phyloP scores from a whole-genome alignment of 140 eudicot genomes.

The Senecio squalidus region DNA sequence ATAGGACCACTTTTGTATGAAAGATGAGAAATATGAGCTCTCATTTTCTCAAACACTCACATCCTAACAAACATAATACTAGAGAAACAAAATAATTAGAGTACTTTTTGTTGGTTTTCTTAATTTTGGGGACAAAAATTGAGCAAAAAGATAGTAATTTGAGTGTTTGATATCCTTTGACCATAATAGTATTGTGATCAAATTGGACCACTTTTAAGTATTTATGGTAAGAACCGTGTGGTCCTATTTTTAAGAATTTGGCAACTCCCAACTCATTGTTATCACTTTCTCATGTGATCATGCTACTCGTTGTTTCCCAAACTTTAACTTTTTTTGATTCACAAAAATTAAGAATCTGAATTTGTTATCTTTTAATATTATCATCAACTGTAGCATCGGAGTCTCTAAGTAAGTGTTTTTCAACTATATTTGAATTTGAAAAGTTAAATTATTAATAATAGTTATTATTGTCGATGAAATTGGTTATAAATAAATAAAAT shows the following conservation, averaged over 20 bases:
- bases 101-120: conserved; percentile 6
- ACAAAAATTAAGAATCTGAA: neutral
- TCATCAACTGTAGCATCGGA: too few species aligned
- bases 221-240: conserved; percentile 21
- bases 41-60: conserved; percentile 19
- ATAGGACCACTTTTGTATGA: conserved; percentile 11
- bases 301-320: conserved; percentile 14
- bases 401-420: too few species aligned
- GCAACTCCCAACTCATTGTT: conserved; percentile 14
- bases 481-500: too few species aligned
- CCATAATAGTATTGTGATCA: conserved; percentile 8
- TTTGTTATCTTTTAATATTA: too few species aligned
- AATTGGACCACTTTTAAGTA: conserved; percentile 15
- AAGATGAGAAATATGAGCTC: conserved; percentile 9
- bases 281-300: conserved; percentile 20
- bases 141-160: neutral
- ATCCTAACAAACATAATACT: conserved; percentile 12
- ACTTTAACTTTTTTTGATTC: too few species aligned
- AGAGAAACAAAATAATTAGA: neutral
- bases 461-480: too few species aligned
- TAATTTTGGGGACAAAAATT: conserved; percentile 11
- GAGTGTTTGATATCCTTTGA: conserved; percentile 9
- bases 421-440: too few species aligned
- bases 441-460: too few species aligned
- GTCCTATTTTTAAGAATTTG: conserved; percentile 20